These are phyloP conservation scores for Lactarius quietus DNA, from an alignment of 768 basidiomycete genomes.

Conservation along the genomic window DNA sequence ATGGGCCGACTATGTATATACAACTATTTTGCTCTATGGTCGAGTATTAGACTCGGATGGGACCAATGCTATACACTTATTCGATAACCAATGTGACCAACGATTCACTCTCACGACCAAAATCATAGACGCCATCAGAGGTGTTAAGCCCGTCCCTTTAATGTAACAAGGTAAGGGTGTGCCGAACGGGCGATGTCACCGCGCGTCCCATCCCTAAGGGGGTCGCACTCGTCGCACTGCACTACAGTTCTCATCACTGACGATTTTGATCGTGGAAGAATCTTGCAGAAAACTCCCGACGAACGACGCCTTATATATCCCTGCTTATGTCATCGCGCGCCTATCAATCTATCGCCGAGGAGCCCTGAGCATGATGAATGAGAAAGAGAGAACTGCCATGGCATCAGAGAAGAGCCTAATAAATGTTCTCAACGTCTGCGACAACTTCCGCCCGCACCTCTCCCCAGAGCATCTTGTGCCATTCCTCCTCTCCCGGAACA, in stretches of 20 bases:
- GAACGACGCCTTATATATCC: background rate
- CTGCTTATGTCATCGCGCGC: background rate
- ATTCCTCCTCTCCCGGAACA: conserved; percentile 49
- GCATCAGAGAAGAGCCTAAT: conserved; percentile 40
- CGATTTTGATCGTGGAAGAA: conserved; percentile 49
- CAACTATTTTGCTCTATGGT: background rate
- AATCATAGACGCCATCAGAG: conserved; percentile 26
- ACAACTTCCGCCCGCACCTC: conserved; percentile 56
- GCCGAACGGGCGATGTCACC: conserved; percentile 29
- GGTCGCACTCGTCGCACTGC: conserved; percentile 28
- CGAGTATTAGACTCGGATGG: background rate
- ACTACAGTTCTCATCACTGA: conserved; percentile 30
- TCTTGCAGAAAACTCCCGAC: conserved; percentile 24
- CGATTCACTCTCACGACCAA: conserved; percentile 17
- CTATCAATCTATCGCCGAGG: too few relatives aligned
- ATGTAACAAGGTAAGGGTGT: conserved; percentile 29
- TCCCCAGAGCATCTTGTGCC: conserved; percentile 47
- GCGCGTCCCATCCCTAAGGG: conserved; percentile 23
- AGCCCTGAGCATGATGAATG: background rate
- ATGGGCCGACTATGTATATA: background rate
- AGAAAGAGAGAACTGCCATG: background rate
- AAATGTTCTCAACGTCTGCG: conserved; percentile 62
- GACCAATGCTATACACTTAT: background rate
- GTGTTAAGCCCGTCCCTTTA: conserved; percentile 27
- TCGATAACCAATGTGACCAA: too few relatives aligned